phyloP scores from a whole-genome alignment of 2,329 filamentous ascomycete species.

The Epichloe hybrida region DNA sequence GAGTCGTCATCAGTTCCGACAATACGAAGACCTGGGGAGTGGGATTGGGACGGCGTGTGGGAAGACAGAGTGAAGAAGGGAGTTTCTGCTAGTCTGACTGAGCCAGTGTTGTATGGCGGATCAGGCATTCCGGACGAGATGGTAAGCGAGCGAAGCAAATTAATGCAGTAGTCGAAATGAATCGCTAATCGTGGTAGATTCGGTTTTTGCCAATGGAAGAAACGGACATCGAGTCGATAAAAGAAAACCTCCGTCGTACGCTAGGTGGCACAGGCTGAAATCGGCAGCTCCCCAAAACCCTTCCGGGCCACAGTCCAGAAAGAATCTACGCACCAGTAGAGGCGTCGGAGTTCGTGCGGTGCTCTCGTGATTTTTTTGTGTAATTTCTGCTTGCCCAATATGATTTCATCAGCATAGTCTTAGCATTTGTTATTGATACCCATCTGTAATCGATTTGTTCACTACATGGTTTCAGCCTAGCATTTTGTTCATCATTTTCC shows the following conservation, averaged over 20 bases:
- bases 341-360: too few species aligned
- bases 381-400: background rate
- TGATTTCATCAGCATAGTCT: background rate
- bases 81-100: slow-evolving; percentile 63
- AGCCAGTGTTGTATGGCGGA: slow-evolving; percentile 64
- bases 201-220: slow-evolving; percentile 53
- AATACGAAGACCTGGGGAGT: slow-evolving; percentile 51
- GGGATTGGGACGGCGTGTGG: slow-evolving; percentile 98
- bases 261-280: slow-evolving; percentile 21
- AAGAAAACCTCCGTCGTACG: slow-evolving; percentile 43
- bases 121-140: slow-evolving; percentile 52
- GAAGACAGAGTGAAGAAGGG: slow-evolving; percentile 74
- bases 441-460: background rate
- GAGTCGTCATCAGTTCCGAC: slow-evolving; percentile 3
- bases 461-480: background rate
- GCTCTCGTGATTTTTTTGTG: background rate
- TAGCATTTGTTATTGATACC: slow-evolving; percentile 4
- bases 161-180: background rate
- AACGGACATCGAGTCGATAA: slow-evolving; percentile 41
- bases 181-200: slow-evolving; percentile 32
- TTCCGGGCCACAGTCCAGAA: background rate
- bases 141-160: slow-evolving; percentile 39
- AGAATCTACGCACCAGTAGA: too few species aligned
- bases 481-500: background rate
- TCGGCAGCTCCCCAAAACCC: background rate